Evolutionary conservation across 2,329 filamentous ascomycete species (phyloP), one percentile per base, ranked within the genome.

Genomic region (Ophioceras dolichostomum): DNA sequence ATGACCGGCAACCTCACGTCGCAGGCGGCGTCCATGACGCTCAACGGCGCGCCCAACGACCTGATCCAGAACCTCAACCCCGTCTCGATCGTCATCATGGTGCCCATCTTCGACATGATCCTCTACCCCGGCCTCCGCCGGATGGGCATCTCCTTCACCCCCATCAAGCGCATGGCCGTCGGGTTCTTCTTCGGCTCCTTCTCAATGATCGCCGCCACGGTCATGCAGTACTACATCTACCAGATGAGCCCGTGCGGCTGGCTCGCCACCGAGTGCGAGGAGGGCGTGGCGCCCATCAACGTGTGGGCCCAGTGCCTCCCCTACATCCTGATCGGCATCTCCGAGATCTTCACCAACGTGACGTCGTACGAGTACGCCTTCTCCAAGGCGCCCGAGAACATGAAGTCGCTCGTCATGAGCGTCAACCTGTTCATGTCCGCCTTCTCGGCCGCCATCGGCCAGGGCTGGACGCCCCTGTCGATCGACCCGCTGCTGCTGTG

Each of bases 21-120:
- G 5, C 80, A 85, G 55, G 78, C 75, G 3, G 69, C 69, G 6
- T 68, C 68, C 12, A 79, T 83, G 79, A 49, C 69, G 22, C 70
- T 79, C 4, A 70, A 79, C 45, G 80, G 80, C 12, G 68, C 86
- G 4, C 83, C 83, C 43, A 88, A 87, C 61, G 82, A 88, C 51
- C 65, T 87, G 39, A 68, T 88, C 46, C 70, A 73, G 45, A 86
- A 86, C 58, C 67, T 87, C 28, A 77, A 87, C 53, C 79, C 82
- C 1, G 73, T 88, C 41, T 67, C 79, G 8, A 70, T 87, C 41
- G 73, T 88, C 47, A 79, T 87, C 47, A 67, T 84, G 48, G 83
- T 86, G 32, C 79, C 80, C 1, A 61, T 87, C 40, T 73, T 75
- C 50, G 81, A 88, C 52, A 65, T 62, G 16, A 34, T 81, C 37